These are phyloP conservation scores for Globisporangium radiosum DNA, from an alignment of 352 stramenopile genomes.

Conservation along the genomic window DNA sequence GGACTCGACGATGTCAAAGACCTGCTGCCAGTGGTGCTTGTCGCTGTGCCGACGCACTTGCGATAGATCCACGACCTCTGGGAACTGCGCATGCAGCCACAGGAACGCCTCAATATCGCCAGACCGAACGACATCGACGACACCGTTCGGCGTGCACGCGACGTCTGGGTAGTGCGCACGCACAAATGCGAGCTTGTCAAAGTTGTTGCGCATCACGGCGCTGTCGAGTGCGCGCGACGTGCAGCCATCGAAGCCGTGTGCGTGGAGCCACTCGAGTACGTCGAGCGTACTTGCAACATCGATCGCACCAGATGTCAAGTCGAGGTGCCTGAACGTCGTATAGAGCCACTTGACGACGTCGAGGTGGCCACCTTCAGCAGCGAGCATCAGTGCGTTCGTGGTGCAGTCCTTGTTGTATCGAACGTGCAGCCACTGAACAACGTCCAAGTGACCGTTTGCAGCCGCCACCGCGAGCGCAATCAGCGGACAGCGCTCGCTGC, in stretches of 20 bases:
- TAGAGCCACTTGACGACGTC: constrained; percentile 9
- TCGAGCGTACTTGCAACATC: background rate
- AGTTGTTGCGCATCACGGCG: background rate
- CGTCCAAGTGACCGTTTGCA: background rate
- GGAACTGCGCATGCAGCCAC: constrained; percentile 2
- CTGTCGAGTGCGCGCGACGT: background rate
- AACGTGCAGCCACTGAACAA: background rate
- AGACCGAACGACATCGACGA: background rate
- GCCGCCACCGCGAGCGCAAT: background rate
- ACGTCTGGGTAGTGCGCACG: background rate
- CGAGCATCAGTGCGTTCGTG: background rate
- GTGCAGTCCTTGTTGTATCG: background rate
- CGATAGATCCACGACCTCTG: background rate
- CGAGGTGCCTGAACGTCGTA: background rate
- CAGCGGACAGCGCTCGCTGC: background rate
- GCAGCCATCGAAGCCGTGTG: background rate
- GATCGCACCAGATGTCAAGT: background rate
- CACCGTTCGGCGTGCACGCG: background rate
- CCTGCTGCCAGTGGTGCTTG: background rate
- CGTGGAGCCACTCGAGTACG: constrained; percentile 7
- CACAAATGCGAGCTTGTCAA: background rate
- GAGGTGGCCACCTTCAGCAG: constrained; percentile 2
- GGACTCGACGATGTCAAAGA: constrained; percentile 1
- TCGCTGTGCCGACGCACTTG: background rate
- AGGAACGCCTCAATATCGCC: constrained; percentile 2